A percentile compares a stretch with the other conserved stretches of the same genome.
These are phyloP conservation scores for Penicillium sp. DNA, from an alignment of 2,329 filamentous ascomycete species.

Conservation along the genomic window DNA sequence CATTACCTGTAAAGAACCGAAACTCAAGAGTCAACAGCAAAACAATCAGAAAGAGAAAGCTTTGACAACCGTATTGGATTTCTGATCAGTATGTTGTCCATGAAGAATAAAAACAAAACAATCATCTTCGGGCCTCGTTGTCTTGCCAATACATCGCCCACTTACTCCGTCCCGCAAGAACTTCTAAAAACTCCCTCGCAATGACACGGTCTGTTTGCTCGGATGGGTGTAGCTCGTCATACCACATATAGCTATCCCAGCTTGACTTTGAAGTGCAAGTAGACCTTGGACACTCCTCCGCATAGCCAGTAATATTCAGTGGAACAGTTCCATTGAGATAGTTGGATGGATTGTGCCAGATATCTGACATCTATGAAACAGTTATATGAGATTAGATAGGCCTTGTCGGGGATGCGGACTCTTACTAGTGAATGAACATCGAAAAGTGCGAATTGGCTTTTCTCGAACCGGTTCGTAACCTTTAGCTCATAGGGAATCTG, in stretches of 20 bases:
- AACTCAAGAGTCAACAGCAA: no score
- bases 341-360: not conserved
- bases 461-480: not conserved
- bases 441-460: not conserved
- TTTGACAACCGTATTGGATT: no score
- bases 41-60: no score
- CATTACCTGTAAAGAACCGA: no score
- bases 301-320: not conserved
- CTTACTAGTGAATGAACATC: not conserved
- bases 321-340: not conserved
- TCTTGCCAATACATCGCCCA: not conserved
- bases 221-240: not conserved
- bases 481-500: not conserved
- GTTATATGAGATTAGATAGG: no score
- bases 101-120: no score
- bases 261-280: not conserved
- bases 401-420: not conserved
- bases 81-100: no score
- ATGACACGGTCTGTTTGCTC: not conserved
- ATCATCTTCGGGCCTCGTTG: not conserved
- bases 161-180: not conserved
- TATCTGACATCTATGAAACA: not conserved
- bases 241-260: slow-evolving; percentile 1
- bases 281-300: not conserved
- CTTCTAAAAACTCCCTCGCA: not conserved